phyloP scores from a whole-genome alignment of 805 yeast species.

The Cyberlindnera petersonii region DNA sequence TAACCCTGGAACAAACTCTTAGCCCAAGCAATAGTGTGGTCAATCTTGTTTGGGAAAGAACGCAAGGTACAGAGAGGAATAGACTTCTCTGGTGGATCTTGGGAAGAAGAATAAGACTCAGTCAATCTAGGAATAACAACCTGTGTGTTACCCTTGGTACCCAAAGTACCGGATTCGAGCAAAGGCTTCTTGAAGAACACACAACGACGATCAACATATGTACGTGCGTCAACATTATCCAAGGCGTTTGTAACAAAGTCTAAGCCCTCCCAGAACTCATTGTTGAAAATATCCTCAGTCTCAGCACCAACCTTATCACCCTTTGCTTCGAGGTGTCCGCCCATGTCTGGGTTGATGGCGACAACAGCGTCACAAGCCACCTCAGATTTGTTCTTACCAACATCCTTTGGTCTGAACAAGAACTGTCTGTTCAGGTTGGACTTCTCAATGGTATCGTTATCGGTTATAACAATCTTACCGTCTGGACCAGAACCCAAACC shows the following conservation, averaged over 20 bases:
- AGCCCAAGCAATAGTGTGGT: slow-evolving; percentile 99
- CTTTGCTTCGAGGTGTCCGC: slow-evolving; percentile 69
- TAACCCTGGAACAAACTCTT: slow-evolving; percentile 90
- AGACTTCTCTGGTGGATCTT: slow-evolving; percentile 97
- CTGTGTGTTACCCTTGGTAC: slow-evolving; percentile 98
- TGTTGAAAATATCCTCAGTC: slow-evolving; percentile 82
- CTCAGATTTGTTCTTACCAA: slow-evolving; percentile 85
- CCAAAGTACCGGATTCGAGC: slow-evolving; percentile 94
- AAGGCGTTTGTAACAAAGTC: slow-evolving; percentile 95
- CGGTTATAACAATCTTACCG: slow-evolving; percentile 84
- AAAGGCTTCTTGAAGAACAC: slow-evolving; percentile 87
- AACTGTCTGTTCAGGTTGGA: slow-evolving; percentile 96
- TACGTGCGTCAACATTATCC: slow-evolving; percentile 97
- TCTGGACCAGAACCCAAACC: slow-evolving; percentile 91
- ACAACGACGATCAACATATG: slow-evolving; percentile 96
- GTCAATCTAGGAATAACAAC: slow-evolving; percentile 91
- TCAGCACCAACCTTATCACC: slow-evolving; percentile 92
- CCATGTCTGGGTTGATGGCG: slow-evolving; percentile 80
- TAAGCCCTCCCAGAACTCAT: slow-evolving; percentile 75
- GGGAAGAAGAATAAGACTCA: slow-evolving; percentile 92
- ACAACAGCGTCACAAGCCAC: slow-evolving; percentile 83
- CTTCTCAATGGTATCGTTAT: slow-evolving; percentile 92
- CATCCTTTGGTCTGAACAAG: slow-evolving; percentile 90
- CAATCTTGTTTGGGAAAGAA: slow-evolving; percentile 96
- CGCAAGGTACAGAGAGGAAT: slow-evolving; percentile 96